Conservation (phyloP, 805 yeast species). For the Yamadazyma endophytica region DNA sequence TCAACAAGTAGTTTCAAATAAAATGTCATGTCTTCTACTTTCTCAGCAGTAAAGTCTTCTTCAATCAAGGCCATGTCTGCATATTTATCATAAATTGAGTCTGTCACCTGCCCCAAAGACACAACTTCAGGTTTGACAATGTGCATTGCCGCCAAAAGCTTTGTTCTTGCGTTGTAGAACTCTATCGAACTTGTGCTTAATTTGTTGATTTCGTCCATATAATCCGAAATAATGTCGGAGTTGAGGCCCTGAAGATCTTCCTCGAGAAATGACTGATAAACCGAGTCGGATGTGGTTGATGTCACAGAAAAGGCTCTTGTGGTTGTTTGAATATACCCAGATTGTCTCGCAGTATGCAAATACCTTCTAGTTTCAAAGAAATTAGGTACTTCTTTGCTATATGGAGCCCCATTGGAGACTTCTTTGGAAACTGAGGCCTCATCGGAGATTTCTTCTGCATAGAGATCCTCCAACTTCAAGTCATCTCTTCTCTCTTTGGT, state of each 20-base stretch:
- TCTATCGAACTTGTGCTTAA: too few species aligned
- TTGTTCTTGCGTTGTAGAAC: conserved; percentile 15
- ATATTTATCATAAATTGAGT: conserved; percentile 25
- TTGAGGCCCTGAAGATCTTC: too few species aligned
- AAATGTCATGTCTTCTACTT: conserved; percentile 23
- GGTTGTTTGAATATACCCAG: too few species aligned
- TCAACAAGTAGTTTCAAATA: conserved; percentile 33
- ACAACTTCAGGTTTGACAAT: conserved; percentile 19
- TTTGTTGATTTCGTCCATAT: too few species aligned
- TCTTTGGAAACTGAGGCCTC: conserved; percentile 1
- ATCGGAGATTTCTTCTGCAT: conserved; percentile 27
- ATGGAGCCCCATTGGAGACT: neutral
- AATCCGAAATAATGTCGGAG: too few species aligned
- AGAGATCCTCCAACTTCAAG: conserved; percentile 68
- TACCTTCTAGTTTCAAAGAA: conserved; percentile 10
- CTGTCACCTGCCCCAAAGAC: conserved; percentile 19
- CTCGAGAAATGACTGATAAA: too few species aligned
- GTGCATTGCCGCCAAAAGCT: conserved; percentile 25
- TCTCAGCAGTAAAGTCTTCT: conserved; percentile 12
- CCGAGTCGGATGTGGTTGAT: too few species aligned
- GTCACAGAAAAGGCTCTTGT: too few species aligned
- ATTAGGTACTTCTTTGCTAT: conserved; percentile 4
- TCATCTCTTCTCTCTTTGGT: conserved; percentile 65
- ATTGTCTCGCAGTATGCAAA: conserved; percentile 41
- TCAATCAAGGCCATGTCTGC: conserved; percentile 11